Base-by-base conservation (phyloP, 495 filamentous ascomycete species). In the Trichoderma gamsii region DNA sequence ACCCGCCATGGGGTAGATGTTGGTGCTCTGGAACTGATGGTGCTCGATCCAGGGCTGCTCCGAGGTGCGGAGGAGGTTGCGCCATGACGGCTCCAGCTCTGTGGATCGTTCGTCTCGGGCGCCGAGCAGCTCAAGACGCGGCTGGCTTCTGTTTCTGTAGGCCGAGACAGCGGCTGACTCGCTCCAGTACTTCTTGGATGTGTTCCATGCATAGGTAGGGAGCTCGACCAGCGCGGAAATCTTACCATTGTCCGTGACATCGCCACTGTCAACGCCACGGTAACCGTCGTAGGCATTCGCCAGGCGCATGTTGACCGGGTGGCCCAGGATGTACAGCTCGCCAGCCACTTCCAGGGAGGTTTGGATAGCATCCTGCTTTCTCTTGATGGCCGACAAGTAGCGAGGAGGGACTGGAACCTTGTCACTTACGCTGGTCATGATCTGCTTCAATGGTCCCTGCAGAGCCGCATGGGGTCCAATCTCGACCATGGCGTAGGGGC, bases 1-100 rank as follows among this genome's bases (percentile, higher is more conserved):
- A 0, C 76, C 83, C 4, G 85, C 76, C 11, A 78, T 84, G 4
- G 88, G 87, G 56, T 87, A 85, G 0, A 90, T 73, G 13, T 76
- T 68, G 21, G 76, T 70, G 2, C 41, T 43, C 32, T 77, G 76
- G 2, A 80, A 6, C 41, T 68, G 73, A 72, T 87, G 84, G 49
- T 83, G 82, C 1, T 70, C 59, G 0, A 86, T 38, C 84, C 84
- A 87, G 0, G 79, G 78, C 0, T 77, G 64, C 43, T 84, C 81
- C 2, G 77, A 70, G 2, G 80, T 16, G 0, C 70, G 68, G n/a
- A 86, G 52, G 3, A 79, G 51, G 70, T 82, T 82, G 41, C 82
- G 74, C 81, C 81, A 86, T 1, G 64, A 68, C 8, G 80, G 80
- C 32, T 80, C 75, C 1, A 70, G 29, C 1, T 69, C 69, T 51